A percentile compares a stretch with the other conserved stretches of the same genome.
phyloP scores from a whole-genome alignment of 1,139 yeast genomes.

The Pneumocystis wakefieldiae region DNA sequence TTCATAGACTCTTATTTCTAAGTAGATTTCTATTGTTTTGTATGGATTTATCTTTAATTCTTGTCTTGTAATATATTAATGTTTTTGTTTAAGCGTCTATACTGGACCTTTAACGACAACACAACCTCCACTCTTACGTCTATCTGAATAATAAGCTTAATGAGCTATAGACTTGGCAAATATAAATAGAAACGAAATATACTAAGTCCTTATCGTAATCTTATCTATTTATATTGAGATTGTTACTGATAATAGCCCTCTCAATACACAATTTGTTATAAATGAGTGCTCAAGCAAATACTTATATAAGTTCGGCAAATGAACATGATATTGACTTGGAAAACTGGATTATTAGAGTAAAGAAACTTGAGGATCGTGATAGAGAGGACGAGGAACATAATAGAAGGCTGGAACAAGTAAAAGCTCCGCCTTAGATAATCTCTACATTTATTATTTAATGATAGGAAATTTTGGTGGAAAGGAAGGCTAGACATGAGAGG shows the following conservation, averaged over 20 bases:
- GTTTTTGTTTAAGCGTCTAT: not conserved
- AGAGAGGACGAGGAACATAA: not conserved
- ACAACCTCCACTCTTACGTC: not conserved
- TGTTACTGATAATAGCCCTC: not conserved
- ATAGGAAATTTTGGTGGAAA: not conserved
- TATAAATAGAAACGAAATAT: not conserved
- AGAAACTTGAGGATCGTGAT: not conserved
- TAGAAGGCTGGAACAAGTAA: not conserved
- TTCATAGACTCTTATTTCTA: not conserved
- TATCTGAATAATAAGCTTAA: not conserved
- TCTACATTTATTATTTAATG: not conserved
- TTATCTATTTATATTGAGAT: not conserved
- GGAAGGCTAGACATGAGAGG: not conserved
- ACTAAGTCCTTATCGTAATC: not conserved
- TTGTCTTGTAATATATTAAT: not conserved
- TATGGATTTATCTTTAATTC: not conserved
- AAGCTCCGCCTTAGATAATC: not conserved
- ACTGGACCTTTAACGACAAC: not conserved
- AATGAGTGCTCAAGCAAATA: not conserved
- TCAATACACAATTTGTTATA: not conserved
- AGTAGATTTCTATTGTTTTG: not conserved
- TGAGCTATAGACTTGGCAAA: not conserved
- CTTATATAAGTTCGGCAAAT: not conserved
- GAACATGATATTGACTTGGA: not conserved
- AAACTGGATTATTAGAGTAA: not conserved